Base-by-base conservation (phyloP, 2,329 filamentous ascomycete genomes). In the Neonectria magnoliae region DNA sequence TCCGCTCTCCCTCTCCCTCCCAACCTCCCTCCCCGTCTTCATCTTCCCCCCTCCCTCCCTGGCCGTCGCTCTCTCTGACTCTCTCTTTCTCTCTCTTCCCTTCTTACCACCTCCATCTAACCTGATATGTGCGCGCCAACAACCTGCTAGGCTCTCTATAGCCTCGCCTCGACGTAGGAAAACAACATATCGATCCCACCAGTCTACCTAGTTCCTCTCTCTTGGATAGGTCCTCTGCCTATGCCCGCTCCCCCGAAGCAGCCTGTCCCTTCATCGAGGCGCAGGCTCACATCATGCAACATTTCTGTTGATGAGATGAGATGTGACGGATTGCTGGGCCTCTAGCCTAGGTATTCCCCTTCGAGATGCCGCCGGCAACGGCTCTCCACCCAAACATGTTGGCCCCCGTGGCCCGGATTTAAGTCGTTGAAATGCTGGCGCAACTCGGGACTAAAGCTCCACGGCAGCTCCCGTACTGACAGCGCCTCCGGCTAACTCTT, bases 301-400 rank as follows among this genome's bases (percentile, higher is more conserved):
- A 38, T n/a, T 53, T 50, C 58, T n/a, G 55, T 50, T 60, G 57
- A 27, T 60, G 62, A 64, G 42, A 60, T 64, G 64, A 73, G 33
- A 71, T 71, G 56, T 72, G 69, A 73, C 65, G 41, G 33, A 48
- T 64, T 41, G 22, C 47, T n/a, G 44, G 13, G 14, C 14, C 36
- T 38, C 14, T n/a, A 8, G 16, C 41, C 44, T 59, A 41, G 41
- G 27, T 11, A 51, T 36, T 57, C 4, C 16, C 54, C 45, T 41
- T 16, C 44, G 16, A 33, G 33, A 31, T 72, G 71, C 71, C 71
- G 64, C 33, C 69, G 64, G 71, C 67, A 72, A 59, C 20, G 51
- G 42, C 48, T 61, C 62, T 63, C 63, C 68, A 60, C 67, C 48
- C 22, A 8, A 25, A 33, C 57, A 55, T 59, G 62, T 62, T 53